A percentile compares a stretch with the other conserved stretches of the same genome.
Conservation (phyloP, 2,329 filamentous ascomycete genomes). For the Fusarium euwallaceae region DNA sequence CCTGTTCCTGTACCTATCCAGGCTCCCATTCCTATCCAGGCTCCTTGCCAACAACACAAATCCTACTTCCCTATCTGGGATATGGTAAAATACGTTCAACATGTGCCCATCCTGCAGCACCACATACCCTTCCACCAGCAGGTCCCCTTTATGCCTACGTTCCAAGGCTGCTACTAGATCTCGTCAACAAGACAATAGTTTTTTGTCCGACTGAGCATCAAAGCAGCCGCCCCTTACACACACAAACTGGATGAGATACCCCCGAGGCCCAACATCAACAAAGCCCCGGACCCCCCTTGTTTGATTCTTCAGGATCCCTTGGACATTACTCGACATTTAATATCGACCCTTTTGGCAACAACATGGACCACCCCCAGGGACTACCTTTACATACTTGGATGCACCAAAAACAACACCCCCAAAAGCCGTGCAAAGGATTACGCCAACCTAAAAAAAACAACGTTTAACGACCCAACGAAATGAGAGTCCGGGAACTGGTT, state of each 20-base stretch:
- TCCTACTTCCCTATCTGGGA: conserved; percentile 66
- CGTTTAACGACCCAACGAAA: conserved; percentile 42
- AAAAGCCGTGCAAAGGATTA: conserved; percentile 41
- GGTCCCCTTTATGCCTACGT: conserved; percentile 64
- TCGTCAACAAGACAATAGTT: neutral
- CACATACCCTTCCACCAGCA: conserved; percentile 66
- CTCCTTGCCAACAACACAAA: conserved; percentile 59
- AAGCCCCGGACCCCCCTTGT: conserved; percentile 21
- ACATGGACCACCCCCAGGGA: conserved; percentile 9
- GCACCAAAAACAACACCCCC: conserved; percentile 1
- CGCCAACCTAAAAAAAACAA: conserved; percentile 36
- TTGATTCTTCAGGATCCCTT: conserved; percentile 38
- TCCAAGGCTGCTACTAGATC: conserved; percentile 64
- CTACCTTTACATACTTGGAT: conserved; percentile 20
- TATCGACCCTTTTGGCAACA: conserved; percentile 36
- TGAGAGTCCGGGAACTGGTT: conserved; percentile 42
- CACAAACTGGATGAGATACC: conserved; percentile 36
- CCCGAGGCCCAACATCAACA: conserved; percentile 27
- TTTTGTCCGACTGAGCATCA: conserved; percentile 11
- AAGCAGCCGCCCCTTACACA: conserved; percentile 17
- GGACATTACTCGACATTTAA: conserved; percentile 41
- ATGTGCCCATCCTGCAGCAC: conserved; percentile 62
- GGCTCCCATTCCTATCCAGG: conserved; percentile 54
- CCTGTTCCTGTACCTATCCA: conserved; percentile 48
- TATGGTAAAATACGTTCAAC: conserved; percentile 66